Base-by-base conservation (phyloP, 768 basidiomycete species). In the Suillus placidus region DNA sequence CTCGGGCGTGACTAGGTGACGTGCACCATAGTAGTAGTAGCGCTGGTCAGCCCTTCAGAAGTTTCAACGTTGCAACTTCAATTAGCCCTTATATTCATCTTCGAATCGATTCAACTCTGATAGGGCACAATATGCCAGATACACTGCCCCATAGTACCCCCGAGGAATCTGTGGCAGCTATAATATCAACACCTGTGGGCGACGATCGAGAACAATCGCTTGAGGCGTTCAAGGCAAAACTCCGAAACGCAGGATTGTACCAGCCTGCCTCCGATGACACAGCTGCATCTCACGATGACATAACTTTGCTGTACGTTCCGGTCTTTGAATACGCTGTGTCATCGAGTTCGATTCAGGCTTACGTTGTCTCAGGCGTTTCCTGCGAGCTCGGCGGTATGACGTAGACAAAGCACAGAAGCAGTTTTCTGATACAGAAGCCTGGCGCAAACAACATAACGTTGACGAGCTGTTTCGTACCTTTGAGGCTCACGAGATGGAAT, bases 331-430 rank as follows among this genome's bases (percentile, higher is more conserved):
- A 16, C 40, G 32, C 7, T 43, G 58, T 52, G 26, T 64, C 54
- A 47, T 55, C 35, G 45, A 40, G 26, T 64, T 51, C 34, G 60
- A 64, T 26, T 20, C 38, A 18, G 10, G 66, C 30, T 66, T 42
- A 23, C 35, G 30, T 12, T 42, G 64, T 45, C 38, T n/a, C 74
- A 94, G 93, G 32, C 90, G 94, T 13, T 95, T 94, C 73, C 84
- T 95, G 3, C 85, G 92, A n/a, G 94, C 94, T 6, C 82, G 94
- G 65, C 81, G 81, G 64, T 94, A 88, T 73, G 84, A 91, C 66
- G 78, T 83, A 16, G 69, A 76, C 23, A 84, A 85, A 65, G 92
- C 93, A 0, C 80, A 86, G 75, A 85, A 86, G 66, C 91, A 94
- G 72, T 94, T 94, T 71, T 75, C 86, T 2, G 83, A 84, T 18